Evolutionary conservation across 164 flowering plant species (phyloP).

Genomic region (Vitis cinerea): DNA sequence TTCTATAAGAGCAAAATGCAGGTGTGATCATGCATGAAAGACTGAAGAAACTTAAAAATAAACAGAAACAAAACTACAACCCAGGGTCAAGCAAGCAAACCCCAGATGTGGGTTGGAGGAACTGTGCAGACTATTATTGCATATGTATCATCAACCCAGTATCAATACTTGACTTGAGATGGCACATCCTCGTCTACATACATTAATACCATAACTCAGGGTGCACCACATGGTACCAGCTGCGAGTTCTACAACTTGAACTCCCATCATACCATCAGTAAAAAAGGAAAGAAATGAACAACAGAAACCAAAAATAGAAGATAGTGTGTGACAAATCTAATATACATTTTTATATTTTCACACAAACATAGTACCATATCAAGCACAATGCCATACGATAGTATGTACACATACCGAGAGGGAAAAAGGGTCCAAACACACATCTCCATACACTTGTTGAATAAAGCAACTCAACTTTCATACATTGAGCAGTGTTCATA

Average conservation of each 20-base stretch:
- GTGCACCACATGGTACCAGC: too few species aligned
- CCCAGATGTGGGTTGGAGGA: too few species aligned
- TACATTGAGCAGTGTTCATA: constrained; percentile 8
- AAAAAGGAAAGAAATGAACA: not conserved
- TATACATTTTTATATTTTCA: not conserved
- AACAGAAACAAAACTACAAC: too few species aligned
- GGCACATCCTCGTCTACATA: too few species aligned
- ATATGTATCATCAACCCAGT: too few species aligned
- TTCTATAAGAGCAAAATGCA: too few species aligned
- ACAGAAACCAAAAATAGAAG: not conserved
- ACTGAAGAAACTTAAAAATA: too few species aligned
- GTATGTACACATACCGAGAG: not conserved
- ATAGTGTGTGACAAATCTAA: not conserved
- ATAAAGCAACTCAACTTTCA: not conserved
- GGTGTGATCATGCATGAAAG: too few species aligned
- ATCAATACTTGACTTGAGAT: too few species aligned
- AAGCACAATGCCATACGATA: constrained; percentile 2
- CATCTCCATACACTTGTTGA: not conserved
- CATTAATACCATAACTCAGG: too few species aligned
- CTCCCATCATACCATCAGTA: not conserved
- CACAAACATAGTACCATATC: not conserved
- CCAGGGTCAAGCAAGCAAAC: too few species aligned
- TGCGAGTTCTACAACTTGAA: not conserved
- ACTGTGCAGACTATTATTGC: too few species aligned
- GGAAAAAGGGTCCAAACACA: not conserved